Evolutionary conservation across 2,329 filamentous ascomycete species (phyloP).

Genomic region (Hortaea werneckii): DNA sequence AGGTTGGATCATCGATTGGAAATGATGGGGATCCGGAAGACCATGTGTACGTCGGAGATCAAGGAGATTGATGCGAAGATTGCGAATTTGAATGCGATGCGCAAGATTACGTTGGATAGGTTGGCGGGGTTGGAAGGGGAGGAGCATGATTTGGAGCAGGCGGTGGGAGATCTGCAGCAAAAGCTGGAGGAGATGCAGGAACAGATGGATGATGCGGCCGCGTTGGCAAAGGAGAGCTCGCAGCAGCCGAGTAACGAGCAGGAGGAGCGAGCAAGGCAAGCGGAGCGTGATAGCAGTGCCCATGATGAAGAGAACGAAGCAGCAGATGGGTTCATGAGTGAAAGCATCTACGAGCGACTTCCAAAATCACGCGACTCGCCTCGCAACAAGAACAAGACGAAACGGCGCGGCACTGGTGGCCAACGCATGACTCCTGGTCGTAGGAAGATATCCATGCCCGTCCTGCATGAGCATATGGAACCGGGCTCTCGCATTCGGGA

Average conservation of each 20-base stretch:
- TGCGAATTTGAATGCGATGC: constrained; percentile 83
- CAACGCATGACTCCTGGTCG: constrained; percentile 39
- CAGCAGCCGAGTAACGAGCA: constrained; percentile 31
- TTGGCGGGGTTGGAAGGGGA: constrained; percentile 81
- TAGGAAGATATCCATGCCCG: constrained; percentile 77
- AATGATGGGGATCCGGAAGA: constrained; percentile 85
- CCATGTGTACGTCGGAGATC: constrained; percentile 95
- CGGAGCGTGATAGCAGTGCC: constrained; percentile 31
- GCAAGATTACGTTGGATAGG: constrained; percentile 79
- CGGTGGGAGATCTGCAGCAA: constrained; percentile 54
- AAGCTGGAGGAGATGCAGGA: constrained; percentile 54
- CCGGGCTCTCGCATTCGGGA: constrained; percentile 82
- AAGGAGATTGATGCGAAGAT: constrained; percentile 96
- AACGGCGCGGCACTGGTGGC: constrained; percentile 8
- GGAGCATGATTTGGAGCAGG: constrained; percentile 80
- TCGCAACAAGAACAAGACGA: constrained; percentile 41
- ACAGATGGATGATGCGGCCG: constrained; percentile 42
- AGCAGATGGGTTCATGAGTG: constrained; percentile 73
- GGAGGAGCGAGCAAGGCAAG: constrained; percentile 27
- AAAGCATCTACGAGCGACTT: constrained; percentile 92
- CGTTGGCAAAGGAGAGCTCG: constrained; percentile 33
- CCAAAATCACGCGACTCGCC: constrained; percentile 44
- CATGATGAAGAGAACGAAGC: constrained; percentile 28
- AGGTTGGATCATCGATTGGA: constrained; percentile 76
- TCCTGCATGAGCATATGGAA: constrained; percentile 90